Evolutionary conservation across 306 rosid species (phyloP), one percentile per base, ranked within the genome.

Genomic region (Hippophae rhamnoides): DNA sequence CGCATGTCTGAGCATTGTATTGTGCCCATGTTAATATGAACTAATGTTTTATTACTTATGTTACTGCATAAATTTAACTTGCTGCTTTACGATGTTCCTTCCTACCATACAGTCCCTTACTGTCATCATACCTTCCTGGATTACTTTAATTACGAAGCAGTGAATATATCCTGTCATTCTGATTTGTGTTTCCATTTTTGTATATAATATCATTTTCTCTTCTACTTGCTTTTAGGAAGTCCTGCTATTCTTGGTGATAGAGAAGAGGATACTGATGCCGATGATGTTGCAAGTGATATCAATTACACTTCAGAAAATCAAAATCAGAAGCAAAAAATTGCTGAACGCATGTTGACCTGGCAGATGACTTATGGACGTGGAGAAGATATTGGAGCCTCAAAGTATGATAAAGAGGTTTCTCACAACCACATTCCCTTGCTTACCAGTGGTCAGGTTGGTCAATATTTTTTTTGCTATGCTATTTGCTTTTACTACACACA

Each of bases 291-390:
- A 7, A 78, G 77, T 52, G 87, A 83, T 58, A 74, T 87, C 75
- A 81, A 90, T 71, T 82, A 76, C 74, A 71, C 83, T 67, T 67
- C 89, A 27, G 96, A 90, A 81, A 72, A 78, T 64, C 90, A 79
- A 66, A 83, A 71, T 58, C 92, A 83, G 74, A 87, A 90, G 79
- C 92, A 83, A 73, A 90, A 85, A 82, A 90, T 85, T 67, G 78
- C 93, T 1, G 95, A 85, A 72, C 89, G 83, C 67, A 85, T 85
- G 98, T 73, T 85, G 69, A 76, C 86, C 76, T 92, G 98, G 98
- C 89, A 78, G 51, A 78, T 88, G 84, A 72, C 86, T 9, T 84
- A 85, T 47, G 84, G 85, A 0, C 82, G 81, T 8, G 79, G 80
- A 50, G 89, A 80, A 74, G 98, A 85, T 67, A 70, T 74, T 25